Evolutionary conservation across 1,284 basidiomycete genomes (phyloP).

Genomic region (Sphagnurus paluster): DNA sequence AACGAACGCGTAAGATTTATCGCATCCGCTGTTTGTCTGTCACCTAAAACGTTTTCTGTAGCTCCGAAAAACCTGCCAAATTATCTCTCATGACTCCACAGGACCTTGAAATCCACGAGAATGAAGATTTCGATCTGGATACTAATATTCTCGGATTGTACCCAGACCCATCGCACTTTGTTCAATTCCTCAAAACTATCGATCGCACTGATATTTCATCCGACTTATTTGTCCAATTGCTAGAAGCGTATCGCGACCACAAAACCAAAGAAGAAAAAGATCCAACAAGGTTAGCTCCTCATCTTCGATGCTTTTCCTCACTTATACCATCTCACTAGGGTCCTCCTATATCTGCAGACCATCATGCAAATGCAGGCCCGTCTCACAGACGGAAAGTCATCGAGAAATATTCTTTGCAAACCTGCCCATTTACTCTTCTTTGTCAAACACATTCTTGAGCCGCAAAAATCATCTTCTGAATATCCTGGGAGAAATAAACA

Average conservation of each 20-base stretch:
- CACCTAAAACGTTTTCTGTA: slow-evolving; percentile 17
- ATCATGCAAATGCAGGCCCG: slow-evolving; percentile 78
- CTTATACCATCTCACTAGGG: slow-evolving; percentile 21
- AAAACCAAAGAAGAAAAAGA: slow-evolving; percentile 45
- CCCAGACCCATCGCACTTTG: slow-evolving; percentile 72
- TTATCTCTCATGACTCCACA: slow-evolving; percentile 53
- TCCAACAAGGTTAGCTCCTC: slow-evolving; percentile 48
- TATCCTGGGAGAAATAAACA: background rate
- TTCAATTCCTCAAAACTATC: slow-evolving; percentile 61
- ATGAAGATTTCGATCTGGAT: slow-evolving; percentile 48
- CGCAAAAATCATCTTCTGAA: slow-evolving; percentile 18
- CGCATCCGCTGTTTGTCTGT: background rate
- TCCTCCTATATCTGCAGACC: slow-evolving; percentile 72
- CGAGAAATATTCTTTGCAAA: slow-evolving; percentile 66
- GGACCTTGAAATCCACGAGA: slow-evolving; percentile 41
- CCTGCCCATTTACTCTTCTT: slow-evolving; percentile 77
- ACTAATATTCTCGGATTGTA: slow-evolving; percentile 65
- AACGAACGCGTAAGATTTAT: slow-evolving; percentile 35
- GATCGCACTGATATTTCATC: slow-evolving; percentile 70
- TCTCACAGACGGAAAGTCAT: slow-evolving; percentile 53
- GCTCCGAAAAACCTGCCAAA: slow-evolving; percentile 26
- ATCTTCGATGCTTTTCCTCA: background rate
- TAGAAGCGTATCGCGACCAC: slow-evolving; percentile 67
- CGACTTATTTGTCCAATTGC: slow-evolving; percentile 68
- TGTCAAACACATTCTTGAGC: slow-evolving; percentile 66